These are phyloP conservation scores for Hordeum pubiflorum DNA, from an alignment of 202 grass and related monocot species.

Conservation along the genomic window DNA sequence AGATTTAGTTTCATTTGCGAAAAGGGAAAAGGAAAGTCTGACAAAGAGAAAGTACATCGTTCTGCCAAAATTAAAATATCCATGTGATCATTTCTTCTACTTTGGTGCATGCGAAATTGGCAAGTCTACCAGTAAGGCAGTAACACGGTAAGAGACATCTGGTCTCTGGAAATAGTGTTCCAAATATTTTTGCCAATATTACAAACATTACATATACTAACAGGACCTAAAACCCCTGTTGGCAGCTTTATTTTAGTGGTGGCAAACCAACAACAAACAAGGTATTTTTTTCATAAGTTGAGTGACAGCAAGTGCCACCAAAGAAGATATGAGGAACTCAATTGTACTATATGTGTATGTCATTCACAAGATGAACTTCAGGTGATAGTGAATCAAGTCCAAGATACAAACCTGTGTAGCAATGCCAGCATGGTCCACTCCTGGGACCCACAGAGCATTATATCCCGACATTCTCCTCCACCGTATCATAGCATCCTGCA, in stretches of 20 bases:
- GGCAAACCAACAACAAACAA: background rate
- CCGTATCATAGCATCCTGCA: slow-evolving; percentile 64
- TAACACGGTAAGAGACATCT: background rate
- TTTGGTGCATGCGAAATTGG: background rate
- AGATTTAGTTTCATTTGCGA: background rate
- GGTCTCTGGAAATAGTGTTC: background rate
- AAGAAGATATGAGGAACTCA: slow-evolving; percentile 5
- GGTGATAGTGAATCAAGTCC: background rate
- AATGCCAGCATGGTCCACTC: slow-evolving; percentile 63
- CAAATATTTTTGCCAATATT: background rate
- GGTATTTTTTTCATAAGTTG: slow-evolving; percentile 2
- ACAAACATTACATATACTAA: background rate
- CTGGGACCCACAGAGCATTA: slow-evolving; percentile 57
- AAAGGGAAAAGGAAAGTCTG: background rate
- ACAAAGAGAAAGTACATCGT: background rate
- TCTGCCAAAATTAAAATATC: background rate
- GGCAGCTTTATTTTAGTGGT: background rate
- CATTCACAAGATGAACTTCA: slow-evolving; percentile 13
- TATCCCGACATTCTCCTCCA: slow-evolving; percentile 69
- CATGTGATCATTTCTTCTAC: background rate
- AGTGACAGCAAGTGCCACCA: background rate
- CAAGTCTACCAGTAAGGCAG: background rate
- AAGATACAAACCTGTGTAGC: slow-evolving; percentile 55
- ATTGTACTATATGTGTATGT: background rate
- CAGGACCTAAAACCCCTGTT: background rate